phyloP scores from a whole-genome alignment of 768 basidiomycete species.

The Albatrellus ellisii region DNA sequence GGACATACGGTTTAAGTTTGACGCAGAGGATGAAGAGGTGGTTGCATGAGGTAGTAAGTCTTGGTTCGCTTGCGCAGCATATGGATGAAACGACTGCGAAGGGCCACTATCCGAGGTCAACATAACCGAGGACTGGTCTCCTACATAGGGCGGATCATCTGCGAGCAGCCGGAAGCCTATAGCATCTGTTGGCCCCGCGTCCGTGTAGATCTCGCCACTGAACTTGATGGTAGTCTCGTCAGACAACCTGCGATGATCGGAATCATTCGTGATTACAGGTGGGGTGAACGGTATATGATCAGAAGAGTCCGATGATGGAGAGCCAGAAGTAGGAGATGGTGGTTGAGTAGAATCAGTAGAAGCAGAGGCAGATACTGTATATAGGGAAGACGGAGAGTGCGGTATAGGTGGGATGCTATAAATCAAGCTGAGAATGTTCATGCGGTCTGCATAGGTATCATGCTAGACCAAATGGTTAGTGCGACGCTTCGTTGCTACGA shows the following conservation, averaged over 20 bases:
- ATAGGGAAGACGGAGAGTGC: constrained; percentile 43
- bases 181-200: constrained; percentile 4
- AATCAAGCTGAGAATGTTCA: constrained; percentile 84
- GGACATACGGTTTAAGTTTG: constrained; percentile 10
- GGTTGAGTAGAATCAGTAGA: constrained; percentile 39
- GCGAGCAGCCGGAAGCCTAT: neutral
- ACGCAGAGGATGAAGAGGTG: neutral
- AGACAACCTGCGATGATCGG: constrained; percentile 12
- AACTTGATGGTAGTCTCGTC: constrained; percentile 14
- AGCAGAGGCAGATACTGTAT: constrained; percentile 28
- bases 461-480: constrained; percentile 44
- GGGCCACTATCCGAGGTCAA: neutral
- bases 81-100: constrained; percentile 3
- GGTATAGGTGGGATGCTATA: constrained; percentile 76
- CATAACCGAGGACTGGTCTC: neutral
- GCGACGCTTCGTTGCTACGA: too few species aligned
- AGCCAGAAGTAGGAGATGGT: constrained; percentile 34
- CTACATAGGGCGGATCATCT: neutral
- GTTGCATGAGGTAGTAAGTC: neutral
- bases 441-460: constrained; percentile 89
- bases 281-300: constrained; percentile 23
- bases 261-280: constrained; percentile 17
- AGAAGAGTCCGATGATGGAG: constrained; percentile 37
- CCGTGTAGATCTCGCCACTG: constrained; percentile 9
- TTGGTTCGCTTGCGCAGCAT: neutral